phyloP scores from a whole-genome alignment of 169 alveolate species.

The Cryptosporidium felis region DNA sequence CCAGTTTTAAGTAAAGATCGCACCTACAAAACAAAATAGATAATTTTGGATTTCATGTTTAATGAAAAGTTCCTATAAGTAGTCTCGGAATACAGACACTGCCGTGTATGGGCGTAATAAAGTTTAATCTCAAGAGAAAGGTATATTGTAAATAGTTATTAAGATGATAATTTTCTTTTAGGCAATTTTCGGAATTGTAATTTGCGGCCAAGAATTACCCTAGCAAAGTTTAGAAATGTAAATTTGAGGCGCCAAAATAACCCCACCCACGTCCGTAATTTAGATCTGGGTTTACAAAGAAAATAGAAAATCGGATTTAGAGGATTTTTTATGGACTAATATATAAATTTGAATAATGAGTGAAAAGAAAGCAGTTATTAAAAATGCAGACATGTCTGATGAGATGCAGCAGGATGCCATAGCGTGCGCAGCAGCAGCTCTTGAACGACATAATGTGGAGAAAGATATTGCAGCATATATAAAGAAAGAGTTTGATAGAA shows the following conservation, averaged over 20 bases:
- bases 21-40: too few species aligned
- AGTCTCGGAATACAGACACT: too few species aligned
- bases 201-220: neutral
- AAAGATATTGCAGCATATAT: conserved; percentile 98
- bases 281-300: conserved; percentile 35
- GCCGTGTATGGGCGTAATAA: too few species aligned
- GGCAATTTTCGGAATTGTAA: too few species aligned
- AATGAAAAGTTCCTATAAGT: too few species aligned
- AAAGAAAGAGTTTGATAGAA: conserved; percentile 99
- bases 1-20: too few species aligned
- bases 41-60: too few species aligned
- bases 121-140: too few species aligned
- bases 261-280: conserved; percentile 71
- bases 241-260: conserved; percentile 47
- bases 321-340: neutral
- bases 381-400: conserved; percentile 99
- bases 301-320: neutral
- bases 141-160: too few species aligned
- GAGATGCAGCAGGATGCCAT: conserved; percentile 98
- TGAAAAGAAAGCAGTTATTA: conserved; percentile 88
- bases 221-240: neutral
- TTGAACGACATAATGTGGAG: conserved; percentile 91
- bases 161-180: too few species aligned
- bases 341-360: conserved; percentile 28
- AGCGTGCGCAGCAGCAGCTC: conserved; percentile 97